A percentile compares a stretch with the other conserved stretches of the same genome.
Conservation (phyloP, 768 basidiomycete species). For the Leccinum pellstonianum region DNA sequence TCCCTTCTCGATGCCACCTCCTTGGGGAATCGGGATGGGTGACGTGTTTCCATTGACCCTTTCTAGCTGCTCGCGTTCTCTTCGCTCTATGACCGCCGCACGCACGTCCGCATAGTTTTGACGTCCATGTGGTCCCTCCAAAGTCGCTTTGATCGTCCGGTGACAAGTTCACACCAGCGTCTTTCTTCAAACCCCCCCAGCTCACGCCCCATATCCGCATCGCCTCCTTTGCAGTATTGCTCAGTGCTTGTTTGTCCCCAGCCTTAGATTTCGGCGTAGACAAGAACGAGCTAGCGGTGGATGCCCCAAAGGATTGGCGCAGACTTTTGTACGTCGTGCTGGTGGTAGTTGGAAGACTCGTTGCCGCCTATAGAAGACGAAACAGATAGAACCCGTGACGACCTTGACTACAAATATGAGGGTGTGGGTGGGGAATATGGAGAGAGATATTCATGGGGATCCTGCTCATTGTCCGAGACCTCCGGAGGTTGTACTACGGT, state of each 20-base stretch:
- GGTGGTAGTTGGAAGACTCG: slow-evolving; percentile 28
- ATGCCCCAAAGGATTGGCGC: slow-evolving; percentile 41
- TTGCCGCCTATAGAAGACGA: slow-evolving; percentile 35
- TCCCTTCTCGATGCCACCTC: slow-evolving; percentile 23
- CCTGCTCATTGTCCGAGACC: slow-evolving; percentile 22
- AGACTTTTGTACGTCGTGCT: slow-evolving; percentile 33
- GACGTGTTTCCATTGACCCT: slow-evolving; percentile 21
- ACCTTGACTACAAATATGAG: slow-evolving; percentile 19
- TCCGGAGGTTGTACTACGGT: slow-evolving; percentile 5
- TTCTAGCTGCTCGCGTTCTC: slow-evolving; percentile 41
- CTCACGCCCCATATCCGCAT: slow-evolving; percentile 87
- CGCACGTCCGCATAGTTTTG: slow-evolving; percentile 73
- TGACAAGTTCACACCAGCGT: slow-evolving; percentile 32
- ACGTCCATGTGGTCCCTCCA: slow-evolving; percentile 42
- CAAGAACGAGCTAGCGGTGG: slow-evolving; percentile 58
- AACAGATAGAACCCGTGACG: slow-evolving; percentile 36
- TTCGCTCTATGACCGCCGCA: slow-evolving; percentile 71
- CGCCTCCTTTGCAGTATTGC: slow-evolving; percentile 81
- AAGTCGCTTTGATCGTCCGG: slow-evolving; percentile 45
- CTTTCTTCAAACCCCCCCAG: slow-evolving; percentile 64
- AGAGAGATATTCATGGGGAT: slow-evolving; percentile 16
- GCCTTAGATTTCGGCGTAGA: slow-evolving; percentile 76
- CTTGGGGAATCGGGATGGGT: slow-evolving; percentile 37
- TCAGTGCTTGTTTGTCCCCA: slow-evolving; percentile 80
- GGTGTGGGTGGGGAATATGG: slow-evolving; percentile 47